Base-by-base conservation (phyloP, 2,329 filamentous ascomycete species). In the Sporothrix globosa region DNA sequence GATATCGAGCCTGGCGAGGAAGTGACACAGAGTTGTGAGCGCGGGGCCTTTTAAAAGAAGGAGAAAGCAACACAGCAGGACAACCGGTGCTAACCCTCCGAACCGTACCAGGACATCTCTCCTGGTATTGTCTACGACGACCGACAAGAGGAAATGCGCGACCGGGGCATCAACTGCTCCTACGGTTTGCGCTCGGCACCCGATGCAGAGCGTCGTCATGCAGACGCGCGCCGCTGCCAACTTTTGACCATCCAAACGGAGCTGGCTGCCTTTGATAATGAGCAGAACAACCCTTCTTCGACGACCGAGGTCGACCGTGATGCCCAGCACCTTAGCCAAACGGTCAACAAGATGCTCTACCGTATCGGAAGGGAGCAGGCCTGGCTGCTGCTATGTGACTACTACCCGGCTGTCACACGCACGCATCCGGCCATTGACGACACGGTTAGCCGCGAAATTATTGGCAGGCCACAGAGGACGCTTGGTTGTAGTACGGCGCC, bases 1-100 rank as follows among this genome's bases (percentile, higher is more conserved):
- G 72, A 74, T 19, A 74, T 77, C 10, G 53, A 69, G 24, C 48
- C 69, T 1, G 74, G 74, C 2, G 74, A 75, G 21, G 58, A 61
- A 13, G 58, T 46, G 39, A n/a, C 58, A 2, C 58, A 46, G n/a
- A 61, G 39, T 13, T 61, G 39, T 46, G 7, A 63, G 58, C n/a
- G 9, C 4, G n/a, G 4, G 5, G 4, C 17, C 17, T 17, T 17
- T 14, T 30, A 48, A 48, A 48, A 34, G 34, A 34, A 7, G 44
- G 19, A 48, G 5, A 6, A 19, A 48, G 1, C 44, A 1, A 10
- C 30, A 5, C 9, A 34, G 41, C 3, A 17, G 13, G 34, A 61
- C 56, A 14, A 7, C 10, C 2, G 4, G 50, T 30, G 24, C 41
- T 65, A 21, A 63, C 34, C 34, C 4, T 6, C 30, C 6, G 6